Base-by-base conservation (phyloP, 768 basidiomycete genomes). In the Crucibulum laeve region DNA sequence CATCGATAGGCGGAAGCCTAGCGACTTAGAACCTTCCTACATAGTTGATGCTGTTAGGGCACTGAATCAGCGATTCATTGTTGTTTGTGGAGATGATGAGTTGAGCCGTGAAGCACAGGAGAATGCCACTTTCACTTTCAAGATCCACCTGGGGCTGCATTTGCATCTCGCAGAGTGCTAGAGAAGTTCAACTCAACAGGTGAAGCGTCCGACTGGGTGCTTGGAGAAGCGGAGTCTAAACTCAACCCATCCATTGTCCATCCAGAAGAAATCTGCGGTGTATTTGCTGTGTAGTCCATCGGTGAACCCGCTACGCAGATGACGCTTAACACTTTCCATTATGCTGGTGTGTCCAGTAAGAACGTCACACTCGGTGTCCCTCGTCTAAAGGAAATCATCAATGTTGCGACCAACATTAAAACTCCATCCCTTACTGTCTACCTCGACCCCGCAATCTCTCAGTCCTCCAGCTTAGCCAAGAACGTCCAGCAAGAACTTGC, bases 271-370 rank as follows among this genome's bases (percentile, higher is more conserved):
- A 99, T 99, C 96, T 98, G 96, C 52, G 96, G 96, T 33, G 96
- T 93, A 0, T 79, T 98, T 18, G 87, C 95, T 25, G 96, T 96
- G 0, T 96, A 99, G 68, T 98, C 96, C 0, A 99, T 98, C 51
- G 96, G 96, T 64, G 96, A 98, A 71, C 95, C 96, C 0, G 96
- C 96, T 3, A 99, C 96, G 0, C 96, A 99, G 68, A 98, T 98
- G 96, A 98, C 96, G 4, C 67, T 99, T 46, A 99, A 99, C 64
- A 98, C 95, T 0, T 99, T 98, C 89, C 96, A 99, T 67, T 98
- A 97, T 62, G 96, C 96, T 48, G 96, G 96, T 85, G 96, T 99
- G 18, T 95, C 96, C n/a, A 92, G 89, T 58, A 98, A 98, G 70
- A 97, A 96, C 67, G 96, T 99, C 39, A 99, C 96, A 0, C 90